Conservation (phyloP, 2,329 filamentous ascomycete species). For the Claviceps sp. region DNA sequence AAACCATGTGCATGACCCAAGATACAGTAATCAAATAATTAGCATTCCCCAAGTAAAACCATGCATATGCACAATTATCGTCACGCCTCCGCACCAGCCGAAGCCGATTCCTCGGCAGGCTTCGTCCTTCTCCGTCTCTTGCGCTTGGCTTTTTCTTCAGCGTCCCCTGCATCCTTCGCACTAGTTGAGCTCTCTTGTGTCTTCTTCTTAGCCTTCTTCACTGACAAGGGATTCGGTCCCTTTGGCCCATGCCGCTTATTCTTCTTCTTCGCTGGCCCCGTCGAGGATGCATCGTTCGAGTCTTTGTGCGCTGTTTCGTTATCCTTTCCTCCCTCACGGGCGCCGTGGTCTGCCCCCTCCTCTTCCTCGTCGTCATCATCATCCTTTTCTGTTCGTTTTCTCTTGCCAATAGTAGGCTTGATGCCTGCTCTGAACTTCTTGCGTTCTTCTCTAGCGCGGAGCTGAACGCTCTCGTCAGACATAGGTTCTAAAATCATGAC, state of each 20-base stretch:
- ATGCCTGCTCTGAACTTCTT: constrained; percentile 62
- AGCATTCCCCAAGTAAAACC: not conserved
- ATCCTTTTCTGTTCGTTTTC: constrained; percentile 34
- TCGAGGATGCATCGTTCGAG: constrained; percentile 9
- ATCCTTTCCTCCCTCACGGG: constrained; percentile 20
- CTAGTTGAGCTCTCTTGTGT: constrained; percentile 11
- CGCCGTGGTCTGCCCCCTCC: constrained; percentile 11
- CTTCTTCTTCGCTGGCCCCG: constrained; percentile 34
- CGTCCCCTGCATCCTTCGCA: constrained; percentile 13
- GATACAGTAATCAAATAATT: not conserved
- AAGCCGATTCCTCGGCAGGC: constrained; percentile 1
- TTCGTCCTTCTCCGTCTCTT: constrained; percentile 20
- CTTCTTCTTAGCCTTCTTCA: constrained; percentile 54
- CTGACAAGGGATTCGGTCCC: constrained; percentile 56
- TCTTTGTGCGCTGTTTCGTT: constrained; percentile 9
- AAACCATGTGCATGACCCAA: not conserved
- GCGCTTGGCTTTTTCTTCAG: constrained; percentile 16
- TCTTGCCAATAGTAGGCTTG: constrained; percentile 36
- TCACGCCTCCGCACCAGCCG: not conserved
- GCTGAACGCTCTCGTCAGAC: constrained; percentile 50
- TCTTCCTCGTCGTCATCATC: not conserved
- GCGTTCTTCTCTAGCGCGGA: constrained; percentile 55
- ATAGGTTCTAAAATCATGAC: constrained; percentile 65
- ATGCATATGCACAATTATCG: not conserved
- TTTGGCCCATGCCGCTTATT: constrained; percentile 48